Evolutionary conservation across 176 grass and related monocot species (phyloP), one percentile per base, ranked within the genome.

Genomic region (Triticum monococcum): DNA sequence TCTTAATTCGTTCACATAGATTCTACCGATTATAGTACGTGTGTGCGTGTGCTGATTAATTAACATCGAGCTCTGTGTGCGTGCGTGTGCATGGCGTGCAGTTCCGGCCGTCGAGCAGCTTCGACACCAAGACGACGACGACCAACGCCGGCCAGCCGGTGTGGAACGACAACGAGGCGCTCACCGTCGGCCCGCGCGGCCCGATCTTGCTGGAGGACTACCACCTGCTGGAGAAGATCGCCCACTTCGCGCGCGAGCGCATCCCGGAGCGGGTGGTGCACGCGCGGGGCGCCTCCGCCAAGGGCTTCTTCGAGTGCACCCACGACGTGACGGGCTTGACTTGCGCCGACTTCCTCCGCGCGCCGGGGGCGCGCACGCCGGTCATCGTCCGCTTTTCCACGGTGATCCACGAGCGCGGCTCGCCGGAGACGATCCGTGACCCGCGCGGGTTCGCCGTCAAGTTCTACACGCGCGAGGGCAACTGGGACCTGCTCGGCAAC

Each of bases 361-460:
- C 89, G 0, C 95, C 95, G 0, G 95, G 95, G 0, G 80, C 77
- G 1, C 91, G 92, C 2, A 89, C 88, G 0, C 95, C 95, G 0
- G 91, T 93, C 1, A 97, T 97, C 86, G 91, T 95, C 45, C 92
- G 95, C 37, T 97, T 97, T 89, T 97, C 95, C 14, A 97, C 95
- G 10, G 95, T 97, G 25, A 95, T 97, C 85, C 95, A 97, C 88
- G 95, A 97, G 87, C 89, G 95, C 8, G 95, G 95, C 0, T 87
- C 83, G 32, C 95, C 95, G 1, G 95, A 97, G 89, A 97, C 95
- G 5, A 95, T 97, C 79, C 87, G 95, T 3, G 95, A 97, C 89
- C 95, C 95, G 48, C 95, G 95, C 7, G 95, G 95, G 3, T 97
- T 97, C 83, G 95, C 95, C 79, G 92, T 95, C 80, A 97, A 97